Evolutionary conservation across 441 rosid species (phyloP).

Genomic region (Brassica hybrid): DNA sequence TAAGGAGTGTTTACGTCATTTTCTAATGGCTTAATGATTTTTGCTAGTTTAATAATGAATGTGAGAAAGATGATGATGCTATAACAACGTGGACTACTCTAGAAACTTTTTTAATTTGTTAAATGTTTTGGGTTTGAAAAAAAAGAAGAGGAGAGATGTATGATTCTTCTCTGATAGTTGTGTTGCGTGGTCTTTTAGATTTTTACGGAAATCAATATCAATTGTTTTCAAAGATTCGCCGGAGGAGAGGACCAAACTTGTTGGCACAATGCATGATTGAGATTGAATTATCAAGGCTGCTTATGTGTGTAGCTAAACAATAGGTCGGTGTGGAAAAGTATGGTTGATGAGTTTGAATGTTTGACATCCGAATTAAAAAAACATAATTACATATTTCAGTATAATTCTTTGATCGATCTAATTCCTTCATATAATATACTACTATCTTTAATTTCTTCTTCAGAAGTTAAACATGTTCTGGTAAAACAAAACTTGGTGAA

Average conservation of each 20-base stretch:
- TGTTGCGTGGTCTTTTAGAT: conserved; percentile 33
- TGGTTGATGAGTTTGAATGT: background rate
- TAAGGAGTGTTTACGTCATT: background rate
- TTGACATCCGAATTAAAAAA: no score
- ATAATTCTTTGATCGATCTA: no score
- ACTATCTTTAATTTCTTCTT: no score
- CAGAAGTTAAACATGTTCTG: no score
- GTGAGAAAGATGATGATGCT: background rate
- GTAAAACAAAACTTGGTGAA: no score
- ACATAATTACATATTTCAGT: no score
- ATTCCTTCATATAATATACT: no score
- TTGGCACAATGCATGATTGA: conserved; percentile 37
- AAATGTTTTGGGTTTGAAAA: background rate
- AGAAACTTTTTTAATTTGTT: no score
- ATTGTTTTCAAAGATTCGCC: conserved; percentile 35
- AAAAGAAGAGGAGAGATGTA: background rate
- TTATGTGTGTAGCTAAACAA: conserved; percentile 12
- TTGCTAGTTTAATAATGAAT: background rate
- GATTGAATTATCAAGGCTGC: background rate
- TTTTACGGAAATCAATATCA: conserved; percentile 22
- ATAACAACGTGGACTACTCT: background rate
- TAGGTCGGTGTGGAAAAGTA: conserved; percentile 10
- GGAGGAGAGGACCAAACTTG: conserved; percentile 25
- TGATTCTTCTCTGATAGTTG: conserved; percentile 14
- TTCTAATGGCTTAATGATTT: background rate